Evolutionary conservation across 2,329 filamentous ascomycete species (phyloP).

Genomic region (Camillea tinctor): DNA sequence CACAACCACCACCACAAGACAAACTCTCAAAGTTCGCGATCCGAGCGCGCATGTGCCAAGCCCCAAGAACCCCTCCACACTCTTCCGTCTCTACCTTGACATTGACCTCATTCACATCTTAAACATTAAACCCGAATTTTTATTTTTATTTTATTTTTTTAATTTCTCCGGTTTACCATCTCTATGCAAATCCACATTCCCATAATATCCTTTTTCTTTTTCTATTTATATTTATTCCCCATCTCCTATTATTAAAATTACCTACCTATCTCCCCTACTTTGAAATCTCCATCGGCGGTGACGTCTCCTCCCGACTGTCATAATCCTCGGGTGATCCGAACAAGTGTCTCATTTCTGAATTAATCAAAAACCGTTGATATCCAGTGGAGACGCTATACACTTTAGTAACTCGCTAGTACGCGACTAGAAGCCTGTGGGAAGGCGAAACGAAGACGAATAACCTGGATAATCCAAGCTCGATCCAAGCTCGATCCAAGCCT

Average conservation of each 20-base stretch:
- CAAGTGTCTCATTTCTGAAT: neutral
- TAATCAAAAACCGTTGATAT: neutral
- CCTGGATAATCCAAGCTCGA: no score
- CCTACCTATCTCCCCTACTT: no score
- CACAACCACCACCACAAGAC: no score
- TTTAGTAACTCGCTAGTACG: neutral
- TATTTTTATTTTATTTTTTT: neutral
- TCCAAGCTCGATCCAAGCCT: no score
- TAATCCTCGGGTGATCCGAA: neutral
- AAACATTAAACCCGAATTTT: neutral
- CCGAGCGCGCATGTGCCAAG: neutral
- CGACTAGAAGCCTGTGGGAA: neutral
- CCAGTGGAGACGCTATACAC: neutral
- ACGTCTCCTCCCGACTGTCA: neutral
- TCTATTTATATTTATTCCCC: no score
- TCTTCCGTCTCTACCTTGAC: neutral
- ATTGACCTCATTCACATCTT: neutral
- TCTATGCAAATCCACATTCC: neutral
- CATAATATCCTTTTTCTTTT: neutral
- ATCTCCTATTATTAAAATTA: neutral
- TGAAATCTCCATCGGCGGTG: neutral
- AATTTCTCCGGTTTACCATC: neutral
- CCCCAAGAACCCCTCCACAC: neutral
- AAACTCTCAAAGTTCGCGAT: neutral
- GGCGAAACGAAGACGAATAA: neutral